phyloP scores from a whole-genome alignment of 768 basidiomycete species.

The Mycena metata region DNA sequence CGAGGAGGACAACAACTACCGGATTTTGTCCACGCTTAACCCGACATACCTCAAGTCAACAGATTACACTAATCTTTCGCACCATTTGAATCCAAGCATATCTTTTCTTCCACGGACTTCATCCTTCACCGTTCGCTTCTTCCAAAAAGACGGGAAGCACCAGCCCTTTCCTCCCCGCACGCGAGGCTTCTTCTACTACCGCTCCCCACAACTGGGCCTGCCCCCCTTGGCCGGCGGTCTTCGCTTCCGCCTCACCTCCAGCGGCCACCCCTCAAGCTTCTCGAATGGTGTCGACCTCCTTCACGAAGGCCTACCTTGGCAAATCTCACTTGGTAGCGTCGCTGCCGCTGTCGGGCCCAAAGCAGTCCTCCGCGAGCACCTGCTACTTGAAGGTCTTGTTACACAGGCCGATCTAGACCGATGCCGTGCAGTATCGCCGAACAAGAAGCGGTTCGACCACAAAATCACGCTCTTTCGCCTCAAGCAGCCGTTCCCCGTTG shows the following conservation, averaged over 20 bases:
- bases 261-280: slow-evolving; percentile 12
- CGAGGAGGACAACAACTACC: not conserved
- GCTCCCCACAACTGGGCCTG: not conserved
- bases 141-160: not conserved
- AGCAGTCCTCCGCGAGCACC: slow-evolving; percentile 21
- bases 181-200: slow-evolving; percentile 28
- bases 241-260: slow-evolving; percentile 27
- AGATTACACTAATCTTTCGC: slow-evolving; percentile 11
- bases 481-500: slow-evolving; percentile 25
- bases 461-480: slow-evolving; percentile 12
- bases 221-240: slow-evolving; percentile 22
- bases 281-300: slow-evolving; percentile 23
- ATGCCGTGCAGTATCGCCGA: not conserved
- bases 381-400: slow-evolving; percentile 23
- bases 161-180: slow-evolving; percentile 21
- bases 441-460: slow-evolving; percentile 28
- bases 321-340: slow-evolving; percentile 15
- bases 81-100: not conserved
- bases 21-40: slow-evolving; percentile 13
- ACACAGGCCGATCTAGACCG: slow-evolving; percentile 3
- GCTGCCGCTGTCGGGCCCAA: slow-evolving; percentile 14
- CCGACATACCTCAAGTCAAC: slow-evolving; percentile 6
- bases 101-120: slow-evolving; percentile 2
- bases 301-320: slow-evolving; percentile 25
- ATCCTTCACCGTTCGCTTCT: slow-evolving; percentile 12